Base-by-base conservation (phyloP, 1,284 basidiomycete species). In the Chalciporus sp. region DNA sequence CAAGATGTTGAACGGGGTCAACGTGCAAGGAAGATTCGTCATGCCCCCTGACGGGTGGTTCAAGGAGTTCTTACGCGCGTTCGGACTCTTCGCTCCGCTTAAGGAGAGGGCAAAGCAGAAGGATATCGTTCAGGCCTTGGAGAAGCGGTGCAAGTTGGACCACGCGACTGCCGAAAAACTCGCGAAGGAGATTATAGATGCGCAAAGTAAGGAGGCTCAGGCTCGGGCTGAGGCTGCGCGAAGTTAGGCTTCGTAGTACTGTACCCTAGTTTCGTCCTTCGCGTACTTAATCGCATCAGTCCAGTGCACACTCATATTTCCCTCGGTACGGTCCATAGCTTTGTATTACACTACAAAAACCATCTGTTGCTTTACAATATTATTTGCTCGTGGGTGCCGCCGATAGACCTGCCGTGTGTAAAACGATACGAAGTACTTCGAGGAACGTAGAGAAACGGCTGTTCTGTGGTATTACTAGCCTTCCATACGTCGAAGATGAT, bases 41-140 rank as follows among this genome's bases (percentile, higher is more conserved):
- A 72, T 68, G 66, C 69, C 68, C 0, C 19, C 67, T 4, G 69
- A 70, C 10, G 35, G 45, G 7, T 71, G 66, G 69, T 23, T 59
- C 19, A 3, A 64, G 40, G 59, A 58, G 40, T 56, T 70, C 54
- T 43, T 69, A 48, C 67, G 61, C 33, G 1, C 49, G 20, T 67
- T 70, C 42, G 66, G 66, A 12, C 0, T 67, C 35, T 68, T 67
- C 40, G 56, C 62, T 7, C 53, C 60, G 16, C 39, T 62, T 44
- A 70, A 64, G 55, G 61, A 42, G 47, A 55, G 52, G 11, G 45
- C 58, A 28, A 67, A 64, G 56, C 54, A 49, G 9, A 68, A 68
- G 56, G 65, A 69, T 1, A 48, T 68, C 0, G 0, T 58, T 16
- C 66, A 69, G 46, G 54, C 59, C 11, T 47, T 68, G 53, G 62